Percentiles rank a stretch among this genome's conserved stretches.
These are phyloP conservation scores for Leccinum longicurvipes DNA, from an alignment of 768 basidiomycete genomes.

Conservation along the genomic window DNA sequence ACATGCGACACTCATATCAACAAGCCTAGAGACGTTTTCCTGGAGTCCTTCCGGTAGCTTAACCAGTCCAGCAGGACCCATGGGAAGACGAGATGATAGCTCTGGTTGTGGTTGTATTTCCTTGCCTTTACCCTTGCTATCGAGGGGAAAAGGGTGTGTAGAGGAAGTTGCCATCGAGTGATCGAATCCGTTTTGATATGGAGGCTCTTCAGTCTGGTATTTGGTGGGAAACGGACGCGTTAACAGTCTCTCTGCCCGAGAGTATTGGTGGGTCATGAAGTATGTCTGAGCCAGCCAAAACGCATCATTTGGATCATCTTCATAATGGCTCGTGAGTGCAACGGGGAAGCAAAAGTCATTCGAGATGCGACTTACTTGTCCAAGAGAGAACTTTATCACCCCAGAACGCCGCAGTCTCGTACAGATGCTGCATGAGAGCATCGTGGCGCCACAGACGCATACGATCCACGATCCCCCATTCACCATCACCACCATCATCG, in stretches of 20 bases:
- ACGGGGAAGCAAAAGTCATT: conserved; percentile 1
- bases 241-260: conserved; percentile 87
- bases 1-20: conserved; percentile 94
- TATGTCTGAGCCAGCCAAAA: conserved; percentile 99
- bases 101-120: conserved; percentile 42
- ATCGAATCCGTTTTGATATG: conserved; percentile 26
- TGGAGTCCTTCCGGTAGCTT: conserved; percentile 64
- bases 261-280: conserved; percentile 94
- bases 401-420: conserved; percentile 97
- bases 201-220: conserved; percentile 37
- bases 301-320: conserved; percentile 95
- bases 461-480: conserved; percentile 89
- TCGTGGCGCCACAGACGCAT: conserved; percentile 98
- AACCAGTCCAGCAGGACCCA: conserved; percentile 69
- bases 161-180: conserved; percentile 25
- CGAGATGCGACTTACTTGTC: conserved; percentile 69
- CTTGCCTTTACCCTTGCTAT: conserved; percentile 59
- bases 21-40: conserved; percentile 68
- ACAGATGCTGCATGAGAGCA: conserved; percentile 97
- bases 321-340: conserved; percentile 1
- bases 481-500: conserved; percentile 54
- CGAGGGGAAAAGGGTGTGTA: conserved; percentile 41
- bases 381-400: conserved; percentile 95
- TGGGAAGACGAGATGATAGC: conserved; percentile 55
- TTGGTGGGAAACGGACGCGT: conserved; percentile 76